phyloP scores from a whole-genome alignment of 768 basidiomycete species.

The Neoboletus brunneissimus region DNA sequence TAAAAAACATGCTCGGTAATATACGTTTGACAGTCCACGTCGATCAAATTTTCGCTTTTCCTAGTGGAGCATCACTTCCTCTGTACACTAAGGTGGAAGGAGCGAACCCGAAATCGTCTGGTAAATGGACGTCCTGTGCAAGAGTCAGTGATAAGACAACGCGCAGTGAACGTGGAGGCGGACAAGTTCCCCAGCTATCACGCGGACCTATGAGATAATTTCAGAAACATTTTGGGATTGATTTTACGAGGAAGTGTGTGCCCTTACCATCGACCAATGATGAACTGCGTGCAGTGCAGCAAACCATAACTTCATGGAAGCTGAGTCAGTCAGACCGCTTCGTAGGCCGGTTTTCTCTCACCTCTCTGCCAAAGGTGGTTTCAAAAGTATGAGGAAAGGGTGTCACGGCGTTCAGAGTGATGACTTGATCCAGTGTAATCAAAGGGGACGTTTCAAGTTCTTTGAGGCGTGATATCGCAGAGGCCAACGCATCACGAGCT shows the following conservation, averaged over 20 bases:
- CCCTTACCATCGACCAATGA: slow-evolving; percentile 83
- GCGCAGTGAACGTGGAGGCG: slow-evolving; percentile 24
- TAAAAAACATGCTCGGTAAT: slow-evolving; percentile 10
- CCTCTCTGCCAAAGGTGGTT: slow-evolving; percentile 83
- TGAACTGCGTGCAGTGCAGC: slow-evolving; percentile 83
- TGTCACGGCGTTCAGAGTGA: slow-evolving; percentile 78
- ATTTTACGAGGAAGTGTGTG: not conserved
- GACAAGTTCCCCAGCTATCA: slow-evolving; percentile 81
- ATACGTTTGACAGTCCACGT: slow-evolving; percentile 3
- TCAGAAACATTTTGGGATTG: slow-evolving; percentile 4
- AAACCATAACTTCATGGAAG: slow-evolving; percentile 68
- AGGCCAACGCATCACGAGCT: slow-evolving; percentile 55
- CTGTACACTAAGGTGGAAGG: slow-evolving; percentile 80
- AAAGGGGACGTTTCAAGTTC: slow-evolving; percentile 42
- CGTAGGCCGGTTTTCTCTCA: slow-evolving; percentile 23
- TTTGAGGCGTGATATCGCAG: slow-evolving; percentile 56
- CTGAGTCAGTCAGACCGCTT: not conserved
- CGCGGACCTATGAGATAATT: slow-evolving; percentile 56
- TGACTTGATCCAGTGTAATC: slow-evolving; percentile 49
- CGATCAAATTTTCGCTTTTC: slow-evolving; percentile 59
- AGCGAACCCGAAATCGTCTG: slow-evolving; percentile 81
- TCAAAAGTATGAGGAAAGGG: slow-evolving; percentile 72
- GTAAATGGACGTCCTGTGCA: slow-evolving; percentile 58
- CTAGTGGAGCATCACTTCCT: slow-evolving; percentile 61
- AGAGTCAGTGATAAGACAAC: slow-evolving; percentile 8